Evolutionary conservation across 148 eudicot species (phyloP), one percentile per base, ranked within the genome.

Genomic region (Vaccinium macrocarpon): DNA sequence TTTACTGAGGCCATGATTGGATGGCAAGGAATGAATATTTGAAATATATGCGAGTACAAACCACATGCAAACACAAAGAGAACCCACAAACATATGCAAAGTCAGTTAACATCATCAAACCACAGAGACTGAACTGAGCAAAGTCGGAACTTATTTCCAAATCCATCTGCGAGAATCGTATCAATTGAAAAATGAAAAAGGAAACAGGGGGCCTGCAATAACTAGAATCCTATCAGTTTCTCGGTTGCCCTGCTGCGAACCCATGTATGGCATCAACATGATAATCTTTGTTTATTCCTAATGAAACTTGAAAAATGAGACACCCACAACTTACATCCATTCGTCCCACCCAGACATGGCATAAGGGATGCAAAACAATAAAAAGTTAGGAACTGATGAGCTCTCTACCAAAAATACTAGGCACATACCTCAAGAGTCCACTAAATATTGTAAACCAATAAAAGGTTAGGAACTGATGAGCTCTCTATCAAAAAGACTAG

Each of bases 371-470:
- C 78, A 74, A 35, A 14, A 74, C 23, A 74, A 46, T 8, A 74
- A 14, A 71, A 71, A 8, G 21, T 14, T 19, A 82, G 32, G 32
- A 71, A 52, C 52, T 51, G 64, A 64, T 27, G 42, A 82, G 38
- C 48, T 23, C 50, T 50, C 57, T 4, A n/a, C 9, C 6, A 15
- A n/a, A 53, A 64, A 6, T 8, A 38, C 18, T 49, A n/a, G 32
- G 59, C 32, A 42, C 84, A 72, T 92, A 97, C 99, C 92, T 97
- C 99, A 4, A 4, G 95, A 95, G 87, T 97, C 99, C 87, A 92
- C 95, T 85, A 97, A 84, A 87, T 93, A 97, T 75, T 46, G 52
- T 52, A 74, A 35, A 14, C 46, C 23, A 74, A 46, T 8, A 74
- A 14, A 71, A 71, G 3, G 21, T 14, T 19, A 82, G 32, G 32